A percentile compares a stretch with the other conserved stretches of the same genome.
Evolutionary conservation across 768 basidiomycete genomes (phyloP).

Genomic region (Leccinum barrowsii): DNA sequence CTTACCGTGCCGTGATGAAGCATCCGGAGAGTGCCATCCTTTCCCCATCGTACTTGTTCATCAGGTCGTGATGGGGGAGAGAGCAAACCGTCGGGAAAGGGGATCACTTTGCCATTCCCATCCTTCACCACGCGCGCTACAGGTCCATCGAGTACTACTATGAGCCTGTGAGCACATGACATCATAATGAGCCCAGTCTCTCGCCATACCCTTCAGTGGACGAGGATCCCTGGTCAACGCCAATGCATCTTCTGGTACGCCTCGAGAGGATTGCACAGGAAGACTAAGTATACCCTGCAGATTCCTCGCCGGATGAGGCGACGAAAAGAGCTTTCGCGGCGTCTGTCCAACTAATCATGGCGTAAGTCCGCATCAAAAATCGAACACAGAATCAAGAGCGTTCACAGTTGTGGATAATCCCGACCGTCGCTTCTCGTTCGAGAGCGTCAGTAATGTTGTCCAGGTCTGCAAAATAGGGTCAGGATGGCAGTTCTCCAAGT

Average conservation of each 20-base stretch:
- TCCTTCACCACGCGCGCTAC: constrained; percentile 51
- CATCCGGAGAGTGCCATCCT: constrained; percentile 55
- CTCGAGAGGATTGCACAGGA: constrained; percentile 66
- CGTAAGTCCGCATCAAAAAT: constrained; percentile 1
- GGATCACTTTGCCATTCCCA: constrained; percentile 41
- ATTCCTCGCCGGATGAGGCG: constrained; percentile 72
- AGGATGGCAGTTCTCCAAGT: not conserved
- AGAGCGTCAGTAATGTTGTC: constrained; percentile 83
- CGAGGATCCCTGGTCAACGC: constrained; percentile 55
- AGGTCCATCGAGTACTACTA: constrained; percentile 39
- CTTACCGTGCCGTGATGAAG: constrained; percentile 60
- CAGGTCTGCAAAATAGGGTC: constrained; percentile 49
- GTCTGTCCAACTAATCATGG: constrained; percentile 76
- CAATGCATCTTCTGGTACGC: constrained; percentile 81
- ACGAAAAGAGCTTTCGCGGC: constrained; percentile 76
- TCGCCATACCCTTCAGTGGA: constrained; percentile 50
- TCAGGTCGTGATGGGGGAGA: constrained; percentile 57
- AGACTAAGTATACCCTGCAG: constrained; percentile 70
- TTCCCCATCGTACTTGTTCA: constrained; percentile 70
- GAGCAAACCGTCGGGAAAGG: constrained; percentile 57
- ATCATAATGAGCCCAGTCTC: not conserved
- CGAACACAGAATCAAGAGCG: not conserved
- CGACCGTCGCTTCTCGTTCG: constrained; percentile 88
- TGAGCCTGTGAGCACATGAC: constrained; percentile 16
- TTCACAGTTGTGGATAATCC: constrained; percentile 91